These are phyloP conservation scores for Boletus rubescentipes DNA, from an alignment of 768 basidiomycete genomes.

Conservation along the genomic window DNA sequence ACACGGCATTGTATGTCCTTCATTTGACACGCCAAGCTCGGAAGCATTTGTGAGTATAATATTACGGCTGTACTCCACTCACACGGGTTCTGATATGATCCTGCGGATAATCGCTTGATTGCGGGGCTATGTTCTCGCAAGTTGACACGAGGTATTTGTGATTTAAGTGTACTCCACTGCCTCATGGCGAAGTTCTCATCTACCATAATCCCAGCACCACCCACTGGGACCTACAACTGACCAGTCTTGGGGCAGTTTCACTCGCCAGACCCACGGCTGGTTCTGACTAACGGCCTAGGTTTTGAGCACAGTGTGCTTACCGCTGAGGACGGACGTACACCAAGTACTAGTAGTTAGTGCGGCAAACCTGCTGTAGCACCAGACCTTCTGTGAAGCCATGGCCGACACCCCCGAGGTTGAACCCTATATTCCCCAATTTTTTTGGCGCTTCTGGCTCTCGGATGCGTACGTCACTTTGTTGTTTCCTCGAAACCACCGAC, in stretches of 20 bases:
- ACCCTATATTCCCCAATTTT: conserved; percentile 45
- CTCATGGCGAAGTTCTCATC: conserved; percentile 5
- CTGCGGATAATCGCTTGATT: background rate
- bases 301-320: background rate
- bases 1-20: background rate
- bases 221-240: conserved; percentile 7
- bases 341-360: background rate
- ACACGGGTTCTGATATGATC: background rate
- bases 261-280: background rate
- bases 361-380: conserved; percentile 3
- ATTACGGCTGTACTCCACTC: conserved; percentile 8
- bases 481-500: background rate
- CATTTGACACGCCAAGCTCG: background rate
- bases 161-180: conserved; percentile 7
- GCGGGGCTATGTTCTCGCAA: conserved; percentile 7
- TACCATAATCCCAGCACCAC: background rate
- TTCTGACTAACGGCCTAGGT: background rate
- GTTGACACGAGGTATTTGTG: conserved; percentile 8
- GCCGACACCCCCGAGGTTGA: conserved; percentile 21
- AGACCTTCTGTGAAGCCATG: background rate
- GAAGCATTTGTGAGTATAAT: conserved; percentile 1
- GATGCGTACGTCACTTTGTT: conserved; percentile 33
- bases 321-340: background rate
- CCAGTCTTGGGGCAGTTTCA: background rate
- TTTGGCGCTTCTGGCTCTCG: conserved; percentile 52